Percentiles rank a stretch among this genome's conserved stretches.
These are phyloP conservation scores for Quercus rubra DNA, from an alignment of 306 rosid genomes.

Conservation along the genomic window DNA sequence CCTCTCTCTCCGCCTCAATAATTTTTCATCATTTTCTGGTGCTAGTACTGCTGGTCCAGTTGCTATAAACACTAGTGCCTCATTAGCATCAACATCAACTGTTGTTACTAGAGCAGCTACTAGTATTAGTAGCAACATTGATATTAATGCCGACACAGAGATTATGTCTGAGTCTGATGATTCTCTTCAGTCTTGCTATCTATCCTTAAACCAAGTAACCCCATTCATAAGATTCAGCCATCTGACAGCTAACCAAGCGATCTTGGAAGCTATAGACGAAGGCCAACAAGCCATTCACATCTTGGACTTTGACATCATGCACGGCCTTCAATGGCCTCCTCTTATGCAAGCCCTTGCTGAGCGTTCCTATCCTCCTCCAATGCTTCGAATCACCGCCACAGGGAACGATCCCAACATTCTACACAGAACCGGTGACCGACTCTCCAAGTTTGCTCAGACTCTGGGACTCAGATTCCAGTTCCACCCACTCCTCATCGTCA, in stretches of 20 bases:
- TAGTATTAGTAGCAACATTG: not conserved
- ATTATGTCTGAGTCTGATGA: not conserved
- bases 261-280: conserved; percentile 44
- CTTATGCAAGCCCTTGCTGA: conserved; percentile 60
- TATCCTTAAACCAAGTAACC: conserved; percentile 50
- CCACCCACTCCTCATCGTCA: conserved; percentile 35
- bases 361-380: conserved; percentile 39
- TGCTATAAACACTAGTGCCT: not conserved
- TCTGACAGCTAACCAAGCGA: conserved; percentile 57
- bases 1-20: conserved; percentile 33
- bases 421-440: conserved; percentile 46
- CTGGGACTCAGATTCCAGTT: conserved; percentile 49
- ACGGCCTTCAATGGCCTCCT: conserved; percentile 66
- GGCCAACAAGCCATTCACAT: conserved; percentile 38
- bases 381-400: conserved; percentile 51
- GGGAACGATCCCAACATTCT: conserved; percentile 38
- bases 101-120: not conserved
- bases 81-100: not conserved
- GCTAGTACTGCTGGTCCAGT: not conserved
- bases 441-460: conserved; percentile 38
- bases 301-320: conserved; percentile 51
- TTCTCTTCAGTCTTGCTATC: conserved; percentile 36
- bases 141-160: not conserved
- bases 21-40: not conserved
- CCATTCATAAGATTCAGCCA: conserved; percentile 52